Conservation (phyloP, 805 yeast species). For the Suhomyces canberraensis region DNA sequence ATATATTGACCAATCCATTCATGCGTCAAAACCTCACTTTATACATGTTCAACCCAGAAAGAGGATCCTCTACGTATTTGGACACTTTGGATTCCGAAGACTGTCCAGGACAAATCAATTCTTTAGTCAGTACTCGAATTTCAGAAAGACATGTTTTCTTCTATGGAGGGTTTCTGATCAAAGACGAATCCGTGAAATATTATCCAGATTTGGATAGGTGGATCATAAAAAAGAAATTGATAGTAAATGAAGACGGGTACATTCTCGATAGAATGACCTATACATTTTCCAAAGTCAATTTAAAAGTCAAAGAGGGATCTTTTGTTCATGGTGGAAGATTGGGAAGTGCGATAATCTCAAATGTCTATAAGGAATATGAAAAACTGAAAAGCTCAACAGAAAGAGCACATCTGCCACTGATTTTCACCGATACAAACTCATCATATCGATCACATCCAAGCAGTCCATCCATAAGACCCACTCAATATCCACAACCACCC, state of each 20-base stretch:
- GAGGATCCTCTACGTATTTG: slow-evolving; percentile 30
- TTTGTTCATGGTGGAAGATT: slow-evolving; percentile 24
- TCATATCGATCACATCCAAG: neutral
- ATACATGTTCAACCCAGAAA: slow-evolving; percentile 25
- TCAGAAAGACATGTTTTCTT: slow-evolving; percentile 56
- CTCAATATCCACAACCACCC: neutral
- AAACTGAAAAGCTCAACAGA: neutral
- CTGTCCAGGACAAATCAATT: slow-evolving; percentile 51
- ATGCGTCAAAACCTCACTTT: slow-evolving; percentile 36
- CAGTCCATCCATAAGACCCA: neutral
- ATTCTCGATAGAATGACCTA: slow-evolving; percentile 52
- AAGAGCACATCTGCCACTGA: slow-evolving; percentile 18
- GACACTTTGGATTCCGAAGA: slow-evolving; percentile 31
- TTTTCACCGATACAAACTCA: slow-evolving; percentile 12
- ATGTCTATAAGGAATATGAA: slow-evolving; percentile 14
- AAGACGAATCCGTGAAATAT: slow-evolving; percentile 21
- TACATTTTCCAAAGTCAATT: slow-evolving; percentile 44
- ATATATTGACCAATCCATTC: slow-evolving; percentile 38
- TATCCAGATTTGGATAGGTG: slow-evolving; percentile 26
- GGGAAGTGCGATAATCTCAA: slow-evolving; percentile 31
- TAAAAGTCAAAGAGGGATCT: slow-evolving; percentile 14
- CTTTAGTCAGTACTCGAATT: slow-evolving; percentile 46
- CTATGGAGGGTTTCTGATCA: slow-evolving; percentile 65
- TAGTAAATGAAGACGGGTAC: slow-evolving; percentile 53
- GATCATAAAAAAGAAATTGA: slow-evolving; percentile 42